Evolutionary conservation across 2,329 filamentous ascomycete species (phyloP).

Genomic region (Botryotinia calthae): DNA sequence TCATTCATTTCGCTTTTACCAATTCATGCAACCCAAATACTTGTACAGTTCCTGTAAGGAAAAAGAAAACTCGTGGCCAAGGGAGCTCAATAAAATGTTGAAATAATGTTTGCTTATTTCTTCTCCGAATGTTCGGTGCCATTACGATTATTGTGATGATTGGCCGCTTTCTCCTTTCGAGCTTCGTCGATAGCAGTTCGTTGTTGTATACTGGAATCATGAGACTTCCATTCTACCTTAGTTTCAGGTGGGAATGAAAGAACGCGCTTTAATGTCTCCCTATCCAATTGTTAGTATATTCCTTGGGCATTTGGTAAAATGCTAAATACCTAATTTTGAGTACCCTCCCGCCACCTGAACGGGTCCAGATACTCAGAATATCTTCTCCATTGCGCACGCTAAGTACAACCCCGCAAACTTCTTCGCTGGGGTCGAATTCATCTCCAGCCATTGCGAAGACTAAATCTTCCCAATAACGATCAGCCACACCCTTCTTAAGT

Average conservation of each 20-base stretch:
- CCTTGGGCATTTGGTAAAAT: conserved; percentile 16
- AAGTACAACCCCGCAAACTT: conserved; percentile 91
- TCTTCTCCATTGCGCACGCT: conserved; percentile 95
- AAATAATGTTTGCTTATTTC: conserved; percentile 30
- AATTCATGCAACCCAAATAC: conserved; percentile 37
- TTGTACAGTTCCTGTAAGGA: conserved; percentile 32
- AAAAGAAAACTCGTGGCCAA: conserved; percentile 27
- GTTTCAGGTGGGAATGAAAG: conserved; percentile 85
- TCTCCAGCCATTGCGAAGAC: conserved; percentile 88
- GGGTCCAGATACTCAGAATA: conserved; percentile 96
- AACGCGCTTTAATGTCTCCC: conserved; percentile 90
- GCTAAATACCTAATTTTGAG: conserved; percentile 83
- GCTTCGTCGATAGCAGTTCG: conserved; percentile 87
- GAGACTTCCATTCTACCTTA: conserved; percentile 90
- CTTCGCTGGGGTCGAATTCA: conserved; percentile 86
- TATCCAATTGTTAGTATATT: conserved; percentile 41
- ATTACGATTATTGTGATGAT: conserved; percentile 34
- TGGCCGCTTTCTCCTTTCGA: conserved; percentile 74
- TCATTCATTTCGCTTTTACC: conserved; percentile 34
- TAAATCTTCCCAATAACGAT: conserved; percentile 95
- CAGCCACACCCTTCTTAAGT: conserved; percentile 94
- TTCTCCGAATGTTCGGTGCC: conserved; percentile 26
- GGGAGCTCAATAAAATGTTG: conserved; percentile 19
- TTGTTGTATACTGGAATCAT: conserved; percentile 93
- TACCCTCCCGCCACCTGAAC: conserved; percentile 87